Base-by-base conservation (phyloP, 2,329 filamentous ascomycete genomes). In the Helminthosporium solani region DNA sequence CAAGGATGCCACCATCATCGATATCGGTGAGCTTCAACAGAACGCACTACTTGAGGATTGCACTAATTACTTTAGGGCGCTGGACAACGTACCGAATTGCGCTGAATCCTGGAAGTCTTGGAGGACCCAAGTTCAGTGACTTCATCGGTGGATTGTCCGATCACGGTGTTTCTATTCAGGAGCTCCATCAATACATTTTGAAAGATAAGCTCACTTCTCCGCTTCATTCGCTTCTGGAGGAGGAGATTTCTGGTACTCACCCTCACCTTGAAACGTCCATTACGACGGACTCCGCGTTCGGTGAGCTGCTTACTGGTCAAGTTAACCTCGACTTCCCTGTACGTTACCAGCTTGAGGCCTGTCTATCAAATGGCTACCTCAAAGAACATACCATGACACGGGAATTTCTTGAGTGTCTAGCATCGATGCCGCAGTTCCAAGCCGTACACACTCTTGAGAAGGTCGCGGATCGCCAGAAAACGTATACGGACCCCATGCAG, bases 321-420 rank as follows among this genome's bases (percentile, higher is more conserved):
- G 38, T 64, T 8, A 54, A 62, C 30, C 46, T 54, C 54, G 70
- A 44, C 0, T 96, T 90, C 50, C 73, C 83, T 1, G 81, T 96
- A 1, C 81, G 89, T 14, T 99, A 97, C 63, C 90, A 96, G 65
- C 79, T 99, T 0, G 92, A 99, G 67, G 91, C 90, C 0, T 97
- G 92, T 64, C 78, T 97, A n/a, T 95, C 91, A 0, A 82, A 86
- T 21, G 84, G 85, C 0, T 76, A 83, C 19, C 72, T 99, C 11
- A 86, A 85, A 42, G 92, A 96, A 66, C 82, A 89, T 63, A 87
- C 80, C 37, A 79, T 97, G 35, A 78, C 75, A 1, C 65, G 70
- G 1, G 77, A 82, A 2, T 97, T 97, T 54, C 71, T 95, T 2
- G 64, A 76, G 21, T 78, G 72, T 33, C 76, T 97, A 3, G 66